Base-by-base conservation (phyloP, 1,139 yeast species). In the Zhuliangozyma parablackwelliae region DNA sequence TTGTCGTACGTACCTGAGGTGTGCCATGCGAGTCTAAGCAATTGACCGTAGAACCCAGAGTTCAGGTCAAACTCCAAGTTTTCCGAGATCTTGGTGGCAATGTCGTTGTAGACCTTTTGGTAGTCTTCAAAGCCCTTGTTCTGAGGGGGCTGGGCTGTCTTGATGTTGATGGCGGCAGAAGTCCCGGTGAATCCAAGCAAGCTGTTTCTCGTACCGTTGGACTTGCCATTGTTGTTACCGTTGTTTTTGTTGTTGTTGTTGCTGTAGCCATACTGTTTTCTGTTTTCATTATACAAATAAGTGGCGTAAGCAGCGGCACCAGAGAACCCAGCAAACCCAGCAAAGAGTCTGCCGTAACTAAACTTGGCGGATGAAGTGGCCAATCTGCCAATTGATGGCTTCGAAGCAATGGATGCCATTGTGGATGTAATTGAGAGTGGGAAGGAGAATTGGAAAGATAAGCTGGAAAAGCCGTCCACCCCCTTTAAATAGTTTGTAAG, bases 11-110 rank as follows among this genome's bases (percentile, higher is more conserved):
- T 81, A 38, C 92, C 94, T 28, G 83, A 71, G 7, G 78, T 50
- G 60, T 84, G 94, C 92, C 92, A 84, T 35, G 90, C 82, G 43
- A 82, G 70, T 55, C 94, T 75, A 31, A 77, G 72, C 38, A 83
- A 65, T 34, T 79, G 74, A 10, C 64, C 67, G 25, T 85, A 89
- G 53, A 78, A 78, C 10, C 90, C 88, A 36, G 76, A 74, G 37
- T 83, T 85, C 37, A 72, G 78, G 54, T 84, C 94, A 51, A 75
- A 82, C 45, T 85, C 95, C 51, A 80, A 94, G 40, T 82, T 80
- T 28, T 85, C 88, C 43, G 80, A 76, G 30, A 92, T 61, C 48
- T 85, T 82, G 35, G 68, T 59, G 6, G 92, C 88, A 59, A 90
- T 88, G 28, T 79, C 92, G 51, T 87, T 86, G 57, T 87, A 86